Base-by-base conservation (phyloP, 306 rosid genomes). In the Citrullus colocynthis region DNA sequence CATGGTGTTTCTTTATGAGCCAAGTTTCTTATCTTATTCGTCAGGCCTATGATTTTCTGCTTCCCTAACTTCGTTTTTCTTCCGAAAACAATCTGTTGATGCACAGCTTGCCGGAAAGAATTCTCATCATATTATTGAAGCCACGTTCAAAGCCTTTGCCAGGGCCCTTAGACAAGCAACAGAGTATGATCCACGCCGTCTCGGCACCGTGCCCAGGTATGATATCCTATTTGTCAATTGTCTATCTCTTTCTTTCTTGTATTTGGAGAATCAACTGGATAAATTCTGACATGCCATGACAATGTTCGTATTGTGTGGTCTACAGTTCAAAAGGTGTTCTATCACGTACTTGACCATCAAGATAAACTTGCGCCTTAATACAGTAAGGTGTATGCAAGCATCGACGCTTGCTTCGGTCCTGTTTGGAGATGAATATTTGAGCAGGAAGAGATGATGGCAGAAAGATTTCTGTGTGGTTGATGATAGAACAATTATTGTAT, bases 131-230 rank as follows among this genome's bases (percentile, higher is more conserved):
- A 90, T 95, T 59, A 87, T 92, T 70, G 97, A 95, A 83, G 99
- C 99, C 75, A 92, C 99, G 63, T 95, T 92, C 85, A 95, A 95
- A 86, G 99, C 96, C 71, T 92, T 95, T 90, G 97, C 97, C 18
- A 88, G 99, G 85, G 97, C 99, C 85, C 93, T 95, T 69, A 83
- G 97, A 80, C 97, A 89, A 89, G 99, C 97, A 49, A 88, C 96
- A 37, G 93, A 87, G 84, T 83, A 83, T 81, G 98, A 95, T 62
- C 87, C 89, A 32, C 96, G 97, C 71, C 97, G 97, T 56, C 88
- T 11, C 9, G 97, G 93, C 80, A 88, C 91, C 7, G 83, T 95
- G 63, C 97, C 97, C 80, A 95, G 99, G 97, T 95, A 71, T 82
- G 81, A 32, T 80, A 63, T 79, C 82, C 41, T 78, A 76, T 41